phyloP scores from a whole-genome alignment of 2,329 filamentous ascomycete genomes.

The Dactylellina drechsleri region DNA sequence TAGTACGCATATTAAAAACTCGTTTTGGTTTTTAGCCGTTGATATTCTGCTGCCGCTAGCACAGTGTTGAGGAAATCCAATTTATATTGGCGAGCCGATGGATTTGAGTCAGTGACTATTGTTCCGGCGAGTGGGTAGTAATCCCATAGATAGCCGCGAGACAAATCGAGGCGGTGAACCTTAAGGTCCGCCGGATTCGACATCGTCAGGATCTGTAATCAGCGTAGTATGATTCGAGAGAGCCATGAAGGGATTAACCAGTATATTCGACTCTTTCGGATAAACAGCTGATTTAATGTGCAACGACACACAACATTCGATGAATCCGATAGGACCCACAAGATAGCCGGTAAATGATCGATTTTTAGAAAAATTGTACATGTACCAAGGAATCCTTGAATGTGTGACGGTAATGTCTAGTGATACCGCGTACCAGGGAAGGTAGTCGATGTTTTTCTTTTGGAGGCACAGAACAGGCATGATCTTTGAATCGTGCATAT shows the following conservation, averaged over 20 bases:
- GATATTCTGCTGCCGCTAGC: neutral
- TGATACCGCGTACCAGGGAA: too few relatives aligned
- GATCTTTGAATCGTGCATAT: slow-evolving; percentile 52
- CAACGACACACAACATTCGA: slow-evolving; percentile 28
- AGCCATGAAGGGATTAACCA: neutral
- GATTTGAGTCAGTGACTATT: slow-evolving; percentile 42
- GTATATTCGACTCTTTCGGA: neutral
- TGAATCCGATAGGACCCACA: too few relatives aligned
- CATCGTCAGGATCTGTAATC: slow-evolving; percentile 7
- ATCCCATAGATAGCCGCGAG: slow-evolving; percentile 53
- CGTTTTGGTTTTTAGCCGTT: slow-evolving; percentile 15
- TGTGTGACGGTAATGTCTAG: too few relatives aligned
- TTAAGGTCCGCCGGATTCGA: slow-evolving; percentile 23
- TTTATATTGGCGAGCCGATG: slow-evolving; percentile 29
- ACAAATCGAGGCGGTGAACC: slow-evolving; percentile 18
- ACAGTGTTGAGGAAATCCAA: neutral
- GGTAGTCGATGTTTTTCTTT: neutral
- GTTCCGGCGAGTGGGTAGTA: neutral
- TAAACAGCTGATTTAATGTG: slow-evolving; percentile 44
- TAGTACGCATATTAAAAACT: slow-evolving; percentile 1
- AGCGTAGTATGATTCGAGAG: slow-evolving; percentile 17
- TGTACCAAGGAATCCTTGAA: too few relatives aligned
- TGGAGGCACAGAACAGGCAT: slow-evolving; percentile 33
- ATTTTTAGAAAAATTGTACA: too few relatives aligned
- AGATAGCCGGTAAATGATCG: too few relatives aligned